These are phyloP conservation scores for Rhynchosporium agropyri DNA, from an alignment of 2,329 filamentous ascomycete species.

Conservation along the genomic window DNA sequence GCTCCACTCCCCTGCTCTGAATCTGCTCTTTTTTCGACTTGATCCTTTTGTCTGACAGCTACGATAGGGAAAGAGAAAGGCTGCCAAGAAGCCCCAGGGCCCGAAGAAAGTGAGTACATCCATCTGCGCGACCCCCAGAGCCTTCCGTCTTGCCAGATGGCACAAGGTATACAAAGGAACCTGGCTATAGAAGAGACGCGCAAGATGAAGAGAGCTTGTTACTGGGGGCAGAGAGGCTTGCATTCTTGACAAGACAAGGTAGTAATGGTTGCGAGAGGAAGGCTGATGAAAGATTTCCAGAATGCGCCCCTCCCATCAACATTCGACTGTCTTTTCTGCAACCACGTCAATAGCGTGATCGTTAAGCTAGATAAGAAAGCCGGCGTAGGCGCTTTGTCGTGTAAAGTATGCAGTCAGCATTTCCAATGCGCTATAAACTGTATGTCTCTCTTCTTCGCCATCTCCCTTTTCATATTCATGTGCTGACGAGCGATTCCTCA, in stretches of 20 bases:
- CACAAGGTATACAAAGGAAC: not conserved
- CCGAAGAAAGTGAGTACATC: constrained; percentile 70
- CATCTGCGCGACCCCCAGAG: too few relatives aligned
- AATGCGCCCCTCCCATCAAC: constrained; percentile 73
- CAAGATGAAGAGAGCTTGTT: not conserved
- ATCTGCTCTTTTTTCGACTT: too few relatives aligned
- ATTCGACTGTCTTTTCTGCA: constrained; percentile 99
- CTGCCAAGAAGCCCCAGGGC: constrained; percentile 76
- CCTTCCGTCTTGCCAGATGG: too few relatives aligned
- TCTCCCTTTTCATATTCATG: not conserved
- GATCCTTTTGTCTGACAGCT: too few relatives aligned
- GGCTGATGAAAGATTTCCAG: constrained; percentile 44
- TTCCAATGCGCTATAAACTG: constrained; percentile 95
- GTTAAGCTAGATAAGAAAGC: constrained; percentile 94
- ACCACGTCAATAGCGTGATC: constrained; percentile 89
- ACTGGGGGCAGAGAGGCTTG: too few relatives aligned
- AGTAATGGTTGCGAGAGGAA: not conserved
- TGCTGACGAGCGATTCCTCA: constrained; percentile 25
- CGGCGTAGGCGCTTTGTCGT: constrained; percentile 81
- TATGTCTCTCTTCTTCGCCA: constrained; percentile 50
- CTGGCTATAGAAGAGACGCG: not conserved
- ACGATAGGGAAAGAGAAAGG: constrained; percentile 87
- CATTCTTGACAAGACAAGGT: too few relatives aligned
- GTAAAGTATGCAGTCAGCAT: constrained; percentile 90
- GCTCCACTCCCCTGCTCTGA: not conserved